Conservation (phyloP, 805 yeast genomes). For the Ogataea chonburiensis region DNA sequence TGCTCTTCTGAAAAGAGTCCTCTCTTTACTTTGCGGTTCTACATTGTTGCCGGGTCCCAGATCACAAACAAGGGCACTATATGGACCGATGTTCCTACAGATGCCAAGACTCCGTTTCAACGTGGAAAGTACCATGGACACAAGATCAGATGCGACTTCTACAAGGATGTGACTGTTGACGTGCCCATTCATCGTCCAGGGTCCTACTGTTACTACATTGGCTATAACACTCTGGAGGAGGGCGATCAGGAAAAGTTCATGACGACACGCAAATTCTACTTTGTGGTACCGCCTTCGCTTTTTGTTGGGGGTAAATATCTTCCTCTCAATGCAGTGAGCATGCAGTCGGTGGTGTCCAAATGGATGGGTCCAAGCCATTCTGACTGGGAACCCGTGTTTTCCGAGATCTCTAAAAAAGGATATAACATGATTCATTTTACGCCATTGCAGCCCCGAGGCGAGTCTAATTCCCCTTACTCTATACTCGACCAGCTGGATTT, state of each 20-base stretch:
- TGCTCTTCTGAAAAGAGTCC: conserved; percentile 41
- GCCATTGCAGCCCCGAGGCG: conserved; percentile 88
- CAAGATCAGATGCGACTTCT: conserved; percentile 55
- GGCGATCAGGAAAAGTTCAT: conserved; percentile 31
- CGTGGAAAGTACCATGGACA: conserved; percentile 55
- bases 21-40: conserved; percentile 52
- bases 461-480: conserved; percentile 89
- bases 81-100: conserved; percentile 69
- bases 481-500: conserved; percentile 80
- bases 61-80: conserved; percentile 69
- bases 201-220: conserved; percentile 69
- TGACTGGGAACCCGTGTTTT: conserved; percentile 68
- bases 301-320: conserved; percentile 52
- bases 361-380: conserved; percentile 68
- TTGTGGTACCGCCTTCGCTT: conserved; percentile 79
- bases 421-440: conserved; percentile 97
- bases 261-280: conserved; percentile 62
- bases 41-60: conserved; percentile 72
- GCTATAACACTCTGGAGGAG: conserved; percentile 44
- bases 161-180: conserved; percentile 58
- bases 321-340: conserved; percentile 73
- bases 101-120: conserved; percentile 42
- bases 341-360: conserved; percentile 86
- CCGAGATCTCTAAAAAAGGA: conserved; percentile 64
- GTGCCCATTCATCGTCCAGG: conserved; percentile 73